Percentiles rank a stretch among this genome's conserved stretches.
Conservation (phyloP, 192 early-diverging fungal species). For the Linnemannia zychae region DNA sequence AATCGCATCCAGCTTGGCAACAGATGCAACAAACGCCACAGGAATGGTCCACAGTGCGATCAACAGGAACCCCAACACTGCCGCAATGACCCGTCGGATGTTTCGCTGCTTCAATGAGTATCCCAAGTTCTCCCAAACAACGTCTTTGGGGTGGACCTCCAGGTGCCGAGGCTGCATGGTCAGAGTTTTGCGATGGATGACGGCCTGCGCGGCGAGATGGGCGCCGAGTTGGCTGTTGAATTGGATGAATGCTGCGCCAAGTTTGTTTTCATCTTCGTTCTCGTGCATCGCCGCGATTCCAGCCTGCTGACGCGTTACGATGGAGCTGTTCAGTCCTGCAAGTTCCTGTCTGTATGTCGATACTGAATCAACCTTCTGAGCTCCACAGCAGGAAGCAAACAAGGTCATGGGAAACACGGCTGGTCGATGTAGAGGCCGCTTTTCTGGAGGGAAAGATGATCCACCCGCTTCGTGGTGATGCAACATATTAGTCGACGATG, state of each 20-base stretch:
- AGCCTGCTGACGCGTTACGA: constrained; percentile 51
- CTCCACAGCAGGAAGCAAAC: constrained; percentile 48
- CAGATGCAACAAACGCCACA: constrained; percentile 70
- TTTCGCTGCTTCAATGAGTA: constrained; percentile 65
- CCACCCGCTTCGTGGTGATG: constrained; percentile 7
- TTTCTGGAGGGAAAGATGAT: constrained; percentile 44
- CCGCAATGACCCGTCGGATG: constrained; percentile 68
- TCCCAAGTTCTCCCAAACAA: constrained; percentile 82
- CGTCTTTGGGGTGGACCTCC: constrained; percentile 74
- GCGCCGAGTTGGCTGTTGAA: constrained; percentile 81
- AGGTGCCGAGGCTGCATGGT: constrained; percentile 73
- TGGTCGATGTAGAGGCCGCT: constrained; percentile 69
- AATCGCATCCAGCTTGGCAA: constrained; percentile 69
- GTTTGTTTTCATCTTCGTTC: constrained; percentile 31
- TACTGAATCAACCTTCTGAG: constrained; percentile 73
- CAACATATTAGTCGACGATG: constrained; percentile 13
- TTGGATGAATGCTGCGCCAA: constrained; percentile 79
- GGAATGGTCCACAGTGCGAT: constrained; percentile 79
- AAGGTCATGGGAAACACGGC: constrained; percentile 51
- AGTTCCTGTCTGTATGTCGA: constrained; percentile 56
- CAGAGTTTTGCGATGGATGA: constrained; percentile 70
- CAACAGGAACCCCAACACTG: constrained; percentile 64
- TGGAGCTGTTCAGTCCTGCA: constrained; percentile 56
- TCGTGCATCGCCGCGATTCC: constrained; percentile 34
- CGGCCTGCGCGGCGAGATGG: constrained; percentile 77